A percentile compares a stretch with the other conserved stretches of the same genome.
These are phyloP conservation scores for Sugiyamaella qingdaonensis DNA, from an alignment of 805 yeast genomes.

Conservation along the genomic window DNA sequence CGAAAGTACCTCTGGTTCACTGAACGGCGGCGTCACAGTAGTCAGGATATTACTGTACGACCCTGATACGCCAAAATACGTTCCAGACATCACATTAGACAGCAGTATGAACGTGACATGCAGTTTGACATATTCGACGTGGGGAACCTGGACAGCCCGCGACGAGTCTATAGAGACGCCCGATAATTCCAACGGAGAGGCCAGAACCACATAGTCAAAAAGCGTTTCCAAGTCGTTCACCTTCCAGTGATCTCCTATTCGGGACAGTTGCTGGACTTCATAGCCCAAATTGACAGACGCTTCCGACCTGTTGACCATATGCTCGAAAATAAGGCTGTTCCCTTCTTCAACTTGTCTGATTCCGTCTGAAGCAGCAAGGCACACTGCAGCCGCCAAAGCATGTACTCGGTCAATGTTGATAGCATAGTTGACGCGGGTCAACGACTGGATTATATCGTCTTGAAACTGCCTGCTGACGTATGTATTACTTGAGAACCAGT, in stretches of 20 bases:
- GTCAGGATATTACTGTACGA: conserved; percentile 8
- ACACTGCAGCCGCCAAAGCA: conserved; percentile 40
- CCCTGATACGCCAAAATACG: conserved; percentile 7
- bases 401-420: conserved; percentile 41
- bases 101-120: conserved; percentile 34
- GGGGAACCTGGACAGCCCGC: conserved; percentile 10
- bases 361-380: conserved; percentile 38
- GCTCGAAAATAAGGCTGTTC: conserved; percentile 41
- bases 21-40: conserved; percentile 5
- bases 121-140: conserved; percentile 38
- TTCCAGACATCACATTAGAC: conserved; percentile 1
- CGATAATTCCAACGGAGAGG: conserved; percentile 39
- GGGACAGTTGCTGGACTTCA: conserved; percentile 27
- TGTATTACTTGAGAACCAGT: conserved; percentile 23
- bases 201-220: conserved; percentile 44
- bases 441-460: conserved; percentile 36
- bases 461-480: conserved; percentile 29
- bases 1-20: conserved; percentile 7
- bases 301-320: conserved; percentile 34
- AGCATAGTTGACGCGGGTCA: conserved; percentile 44
- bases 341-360: conserved; percentile 40
- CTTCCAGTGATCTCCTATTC: conserved; percentile 7
- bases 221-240: conserved; percentile 11
- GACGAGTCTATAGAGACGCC: conserved; percentile 21
- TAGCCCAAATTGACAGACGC: conserved; percentile 34